A percentile compares a stretch with the other conserved stretches of the same genome.
Conservation (phyloP, 345 rosid species). For the Eucalyptus tenuipes region DNA sequence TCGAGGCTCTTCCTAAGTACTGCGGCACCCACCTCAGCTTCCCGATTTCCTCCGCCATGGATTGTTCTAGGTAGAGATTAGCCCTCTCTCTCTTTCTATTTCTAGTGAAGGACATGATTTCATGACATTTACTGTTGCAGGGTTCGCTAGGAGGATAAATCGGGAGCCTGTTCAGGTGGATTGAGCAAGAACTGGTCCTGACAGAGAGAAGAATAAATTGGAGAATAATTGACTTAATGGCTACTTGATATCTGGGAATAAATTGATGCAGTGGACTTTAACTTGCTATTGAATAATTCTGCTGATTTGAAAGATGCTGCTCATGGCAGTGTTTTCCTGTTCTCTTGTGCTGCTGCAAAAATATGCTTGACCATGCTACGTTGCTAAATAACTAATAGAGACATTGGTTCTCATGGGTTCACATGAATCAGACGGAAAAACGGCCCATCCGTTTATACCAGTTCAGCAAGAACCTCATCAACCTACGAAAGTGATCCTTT, state of each 20-base stretch:
- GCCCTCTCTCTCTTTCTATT: neutral
- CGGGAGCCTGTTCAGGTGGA: neutral
- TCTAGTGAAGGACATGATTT: neutral
- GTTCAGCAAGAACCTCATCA: neutral
- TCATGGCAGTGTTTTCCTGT: neutral
- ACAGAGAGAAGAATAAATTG: neutral
- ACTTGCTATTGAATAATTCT: neutral
- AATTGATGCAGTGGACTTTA: neutral
- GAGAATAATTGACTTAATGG: neutral
- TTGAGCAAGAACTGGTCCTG: neutral
- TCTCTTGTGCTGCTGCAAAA: neutral
- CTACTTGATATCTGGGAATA: neutral
- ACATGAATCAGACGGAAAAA: neutral
- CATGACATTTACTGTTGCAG: neutral
- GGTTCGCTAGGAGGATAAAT: neutral
- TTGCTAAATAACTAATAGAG: neutral
- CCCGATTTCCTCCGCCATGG: slow-evolving; percentile 38
- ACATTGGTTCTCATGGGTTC: neutral
- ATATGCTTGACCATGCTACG: neutral
- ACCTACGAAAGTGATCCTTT: neutral
- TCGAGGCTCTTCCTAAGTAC: slow-evolving; percentile 15
- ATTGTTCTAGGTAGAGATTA: neutral
- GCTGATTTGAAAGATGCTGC: neutral
- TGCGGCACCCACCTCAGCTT: slow-evolving; percentile 35
- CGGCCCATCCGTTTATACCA: neutral